Conservation (phyloP, 1,284 basidiomycete genomes). For the Inonotus hispidus region DNA sequence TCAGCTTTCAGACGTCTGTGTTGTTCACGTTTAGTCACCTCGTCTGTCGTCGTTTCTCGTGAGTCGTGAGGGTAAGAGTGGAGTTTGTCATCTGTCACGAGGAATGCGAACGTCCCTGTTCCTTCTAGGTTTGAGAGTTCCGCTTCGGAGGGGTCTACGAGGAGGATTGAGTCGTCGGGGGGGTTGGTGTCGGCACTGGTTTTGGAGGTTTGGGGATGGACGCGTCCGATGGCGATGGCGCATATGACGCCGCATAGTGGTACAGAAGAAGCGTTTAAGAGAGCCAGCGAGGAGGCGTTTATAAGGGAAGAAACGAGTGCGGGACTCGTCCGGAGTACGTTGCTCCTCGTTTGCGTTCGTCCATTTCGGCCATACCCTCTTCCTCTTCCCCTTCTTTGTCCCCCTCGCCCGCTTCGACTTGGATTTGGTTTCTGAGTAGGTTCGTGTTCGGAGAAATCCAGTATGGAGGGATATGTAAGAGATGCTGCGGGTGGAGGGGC, state of each 20-base stretch:
- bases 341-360: too few species aligned
- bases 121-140: conserved; percentile 37
- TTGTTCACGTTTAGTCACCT: background rate
- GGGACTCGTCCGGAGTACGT: conserved; percentile 15
- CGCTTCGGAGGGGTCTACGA: conserved; percentile 50
- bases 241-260: conserved; percentile 67
- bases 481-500: background rate
- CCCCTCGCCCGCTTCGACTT: too few species aligned
- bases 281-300: conserved; percentile 61
- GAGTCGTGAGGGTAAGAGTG: background rate
- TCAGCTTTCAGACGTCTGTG: conserved; percentile 19
- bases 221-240: conserved; percentile 51
- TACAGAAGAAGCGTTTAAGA: conserved; percentile 62
- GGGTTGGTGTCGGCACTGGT: background rate
- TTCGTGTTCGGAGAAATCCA: too few species aligned
- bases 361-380: too few species aligned
- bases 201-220: conserved; percentile 16
- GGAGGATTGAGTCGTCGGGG: conserved; percentile 24
- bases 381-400: background rate
- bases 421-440: too few species aligned
- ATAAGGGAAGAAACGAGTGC: conserved; percentile 51
- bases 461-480: background rate
- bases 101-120: conserved; percentile 61
- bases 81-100: conserved; percentile 40
- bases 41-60: background rate